Evolutionary conservation across 192 early-diverging fungal genomes (phyloP).

Genomic region (Diversispora epigaea): DNA sequence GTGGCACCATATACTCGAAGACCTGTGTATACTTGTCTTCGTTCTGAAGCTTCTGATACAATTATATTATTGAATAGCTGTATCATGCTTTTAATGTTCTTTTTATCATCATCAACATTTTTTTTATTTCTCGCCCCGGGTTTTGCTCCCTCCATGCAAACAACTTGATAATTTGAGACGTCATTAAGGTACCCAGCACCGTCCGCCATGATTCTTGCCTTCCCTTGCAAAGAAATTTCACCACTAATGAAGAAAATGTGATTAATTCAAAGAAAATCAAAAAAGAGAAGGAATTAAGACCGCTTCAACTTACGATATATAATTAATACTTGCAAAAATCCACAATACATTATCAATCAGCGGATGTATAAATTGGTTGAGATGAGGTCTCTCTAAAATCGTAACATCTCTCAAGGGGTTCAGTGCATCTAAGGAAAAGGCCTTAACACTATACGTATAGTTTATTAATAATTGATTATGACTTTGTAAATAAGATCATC

Average conservation of each 20-base stretch:
- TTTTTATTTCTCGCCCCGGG: too few species aligned
- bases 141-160: too few species aligned
- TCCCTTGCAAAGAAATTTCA: slow-evolving; percentile 10
- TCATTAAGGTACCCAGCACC: slow-evolving; percentile 21
- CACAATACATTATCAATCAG: background rate
- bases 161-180: slow-evolving; percentile 8
- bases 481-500: background rate
- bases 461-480: background rate
- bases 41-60: slow-evolving; percentile 16
- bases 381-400: slow-evolving; percentile 21
- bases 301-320: slow-evolving; percentile 11
- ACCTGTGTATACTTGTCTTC: background rate
- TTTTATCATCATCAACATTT: background rate
- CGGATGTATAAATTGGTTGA: slow-evolving; percentile 17
- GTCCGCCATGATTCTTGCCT: slow-evolving; percentile 1
- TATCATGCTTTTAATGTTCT: background rate
- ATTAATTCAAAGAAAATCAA: too few species aligned
- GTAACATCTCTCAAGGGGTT: slow-evolving; percentile 17
- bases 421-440: background rate
- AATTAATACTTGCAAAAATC: slow-evolving; percentile 20
- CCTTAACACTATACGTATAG: slow-evolving; percentile 2
- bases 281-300: background rate
- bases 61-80: slow-evolving; percentile 9
- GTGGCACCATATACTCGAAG: background rate
- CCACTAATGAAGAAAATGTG: background rate